Evolutionary conservation across 768 basidiomycete species (phyloP), one percentile per base, ranked within the genome.

Genomic region (Russula olivacea): DNA sequence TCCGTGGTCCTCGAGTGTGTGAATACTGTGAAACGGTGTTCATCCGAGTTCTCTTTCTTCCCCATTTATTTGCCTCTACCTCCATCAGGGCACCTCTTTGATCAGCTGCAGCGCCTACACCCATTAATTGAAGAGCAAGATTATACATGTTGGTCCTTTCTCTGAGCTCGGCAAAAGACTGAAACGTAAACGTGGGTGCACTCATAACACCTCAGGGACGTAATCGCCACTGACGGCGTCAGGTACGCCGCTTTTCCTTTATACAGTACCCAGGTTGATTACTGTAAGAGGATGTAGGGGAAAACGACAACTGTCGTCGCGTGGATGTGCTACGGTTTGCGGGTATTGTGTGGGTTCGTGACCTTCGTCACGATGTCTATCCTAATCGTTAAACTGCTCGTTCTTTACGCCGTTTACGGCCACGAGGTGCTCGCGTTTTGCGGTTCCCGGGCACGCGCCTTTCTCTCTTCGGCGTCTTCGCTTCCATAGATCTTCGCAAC

Each of bases 301-400:
- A 10, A 8, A 9, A 48, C 17, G 6, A 8, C 48, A 49, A 28
- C 48, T 25, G 15, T 28, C 6, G 17, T 91, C 5, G 78, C 87
- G 1, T 72, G 55, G 89, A 92, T 70, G 74, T 90, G 43, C 74
- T 82, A 10, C 76, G 88, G 52, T 83, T 83, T 4, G 77, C 80
- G 23, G 73, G 74, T 49, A 80, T 83, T 64, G 76, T 76, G 17
- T 63, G 65, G 1, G 76, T 77, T 1, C 65, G 15, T 17, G 38
- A 17, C 38, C 10, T 86, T 59, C 36, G 6, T 36, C 36, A 12
- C 3, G 68, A 71, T 15, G 75, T 83, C 0, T 88, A 85, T 66
- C 68, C 34, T 75, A 9, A 72, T 77, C 14, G 87, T n/a, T n/a
- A n/a, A n/a, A n/a, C n/a, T 88, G 68, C 58, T 79, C 40, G 25